phyloP scores from a whole-genome alignment of 169 alveolate genomes.

The Babesia ovata region DNA sequence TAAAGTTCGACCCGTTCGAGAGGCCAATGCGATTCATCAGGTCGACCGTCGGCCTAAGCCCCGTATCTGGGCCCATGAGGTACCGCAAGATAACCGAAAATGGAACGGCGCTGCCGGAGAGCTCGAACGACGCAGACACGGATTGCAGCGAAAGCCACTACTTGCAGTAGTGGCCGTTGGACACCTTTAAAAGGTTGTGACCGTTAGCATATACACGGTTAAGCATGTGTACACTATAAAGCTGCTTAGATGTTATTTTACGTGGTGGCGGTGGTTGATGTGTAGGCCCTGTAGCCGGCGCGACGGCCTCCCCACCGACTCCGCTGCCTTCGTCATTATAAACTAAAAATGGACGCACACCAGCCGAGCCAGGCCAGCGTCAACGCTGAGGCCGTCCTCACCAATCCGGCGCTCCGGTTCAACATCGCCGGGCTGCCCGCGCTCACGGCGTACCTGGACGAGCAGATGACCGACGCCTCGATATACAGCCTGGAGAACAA shows the following conservation, averaged over 20 bases:
- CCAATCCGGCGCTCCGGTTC: slow-evolving; percentile 54
- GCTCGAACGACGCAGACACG: slow-evolving; percentile 29
- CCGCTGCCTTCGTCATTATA: neutral
- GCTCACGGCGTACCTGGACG: slow-evolving; percentile 50
- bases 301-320: slow-evolving; percentile 5
- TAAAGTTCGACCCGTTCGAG: slow-evolving; percentile 59
- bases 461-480: slow-evolving; percentile 47
- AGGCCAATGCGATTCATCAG: slow-evolving; percentile 33
- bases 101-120: slow-evolving; percentile 30
- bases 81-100: slow-evolving; percentile 59
- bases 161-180: no score
- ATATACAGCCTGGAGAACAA: slow-evolving; percentile 61
- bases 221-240: no score
- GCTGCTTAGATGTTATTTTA: no score
- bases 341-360: slow-evolving; percentile 11
- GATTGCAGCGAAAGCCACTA: neutral
- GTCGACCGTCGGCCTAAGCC: slow-evolving; percentile 64
- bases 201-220: no score
- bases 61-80: slow-evolving; percentile 50
- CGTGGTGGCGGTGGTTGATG: no score
- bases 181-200: no score
- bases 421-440: slow-evolving; percentile 44
- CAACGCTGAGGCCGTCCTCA: slow-evolving; percentile 55
- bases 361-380: slow-evolving; percentile 21
- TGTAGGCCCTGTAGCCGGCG: no score